Conservation (phyloP, 2,329 filamentous ascomycete species). For the Eutypa lata region DNA sequence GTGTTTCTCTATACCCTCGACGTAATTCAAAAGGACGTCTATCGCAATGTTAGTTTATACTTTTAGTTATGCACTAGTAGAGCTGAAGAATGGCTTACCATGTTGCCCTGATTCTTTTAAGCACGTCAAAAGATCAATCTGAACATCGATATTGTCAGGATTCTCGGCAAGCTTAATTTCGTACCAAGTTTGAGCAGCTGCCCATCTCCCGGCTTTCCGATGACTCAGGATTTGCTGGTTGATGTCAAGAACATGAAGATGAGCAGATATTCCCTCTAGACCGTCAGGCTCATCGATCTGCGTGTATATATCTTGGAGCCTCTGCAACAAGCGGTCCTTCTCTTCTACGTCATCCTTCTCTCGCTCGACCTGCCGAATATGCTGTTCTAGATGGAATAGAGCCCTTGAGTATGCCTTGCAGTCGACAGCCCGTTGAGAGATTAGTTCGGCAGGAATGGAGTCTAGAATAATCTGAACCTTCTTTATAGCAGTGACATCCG, state of each 20-base stretch:
- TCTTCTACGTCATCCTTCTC: slow-evolving; percentile 46
- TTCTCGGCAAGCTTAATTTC: slow-evolving; percentile 81
- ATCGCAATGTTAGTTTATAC: slow-evolving; percentile 18
- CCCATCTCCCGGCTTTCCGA: slow-evolving; percentile 89
- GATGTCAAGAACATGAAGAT: slow-evolving; percentile 81
- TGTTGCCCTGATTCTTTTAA: slow-evolving; percentile 95
- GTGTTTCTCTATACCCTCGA: slow-evolving; percentile 66
- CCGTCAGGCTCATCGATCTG: slow-evolving; percentile 98
- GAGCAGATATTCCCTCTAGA: slow-evolving; percentile 87
- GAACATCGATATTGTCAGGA: slow-evolving; percentile 72
- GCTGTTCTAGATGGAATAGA: slow-evolving; percentile 91
- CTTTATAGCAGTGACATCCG: slow-evolving; percentile 47
- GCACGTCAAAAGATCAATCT: slow-evolving; percentile 81
- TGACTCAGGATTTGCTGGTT: slow-evolving; percentile 93
- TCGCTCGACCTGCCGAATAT: slow-evolving; percentile 58
- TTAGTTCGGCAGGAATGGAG: slow-evolving; percentile 69
- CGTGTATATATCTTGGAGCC: slow-evolving; percentile 89
- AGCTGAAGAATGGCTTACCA: slow-evolving; percentile 49
- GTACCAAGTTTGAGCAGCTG: slow-evolving; percentile 95
- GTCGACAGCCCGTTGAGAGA: slow-evolving; percentile 81
- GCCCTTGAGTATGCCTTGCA: slow-evolving; percentile 91
- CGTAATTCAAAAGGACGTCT: slow-evolving; percentile 84
- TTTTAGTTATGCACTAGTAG: neutral
- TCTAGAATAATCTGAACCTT: slow-evolving; percentile 51
- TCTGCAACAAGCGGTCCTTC: slow-evolving; percentile 66